These are phyloP conservation scores for Trametes versicolor DNA, from an alignment of 1,284 basidiomycete genomes.

Conservation along the genomic window DNA sequence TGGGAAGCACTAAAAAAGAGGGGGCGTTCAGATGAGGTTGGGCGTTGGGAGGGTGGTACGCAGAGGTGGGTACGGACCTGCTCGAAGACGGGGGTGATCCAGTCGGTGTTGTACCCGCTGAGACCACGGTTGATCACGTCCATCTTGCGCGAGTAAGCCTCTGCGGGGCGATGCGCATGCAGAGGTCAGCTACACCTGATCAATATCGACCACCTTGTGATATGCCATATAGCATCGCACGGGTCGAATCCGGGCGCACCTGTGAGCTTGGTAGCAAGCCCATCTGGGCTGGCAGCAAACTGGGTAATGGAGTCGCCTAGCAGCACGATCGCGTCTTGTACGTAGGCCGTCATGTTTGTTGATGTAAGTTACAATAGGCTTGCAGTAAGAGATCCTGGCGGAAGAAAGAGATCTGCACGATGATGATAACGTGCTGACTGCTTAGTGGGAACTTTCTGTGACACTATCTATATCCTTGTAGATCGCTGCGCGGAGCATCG, in stretches of 20 bases:
- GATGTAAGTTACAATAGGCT: no score
- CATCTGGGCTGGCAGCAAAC: constrained; percentile 63
- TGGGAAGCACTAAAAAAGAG: constrained; percentile 58
- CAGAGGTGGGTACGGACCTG: constrained; percentile 56
- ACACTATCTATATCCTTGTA: no score
- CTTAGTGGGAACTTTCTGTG: no score
- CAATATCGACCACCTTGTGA: not conserved
- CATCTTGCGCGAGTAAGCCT: constrained; percentile 78
- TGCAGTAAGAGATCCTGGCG: not conserved
- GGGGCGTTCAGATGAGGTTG: not conserved
- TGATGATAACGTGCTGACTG: no score
- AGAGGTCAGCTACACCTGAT: not conserved
- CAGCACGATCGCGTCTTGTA: constrained; percentile 75
- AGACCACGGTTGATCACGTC: constrained; percentile 87
- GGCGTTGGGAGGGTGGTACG: no score
- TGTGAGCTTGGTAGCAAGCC: constrained; percentile 69
- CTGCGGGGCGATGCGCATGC: constrained; percentile 48
- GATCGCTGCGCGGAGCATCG: no score
- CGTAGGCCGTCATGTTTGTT: constrained; percentile 67
- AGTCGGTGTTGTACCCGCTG: constrained; percentile 86
- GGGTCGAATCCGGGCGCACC: constrained; percentile 46
- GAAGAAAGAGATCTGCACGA: no score
- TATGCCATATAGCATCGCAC: not conserved
- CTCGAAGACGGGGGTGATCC: constrained; percentile 82
- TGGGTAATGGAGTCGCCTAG: constrained; percentile 85